Evolutionary conservation across 768 basidiomycete species (phyloP), one percentile per base, ranked within the genome.

Genomic region (Ramaria rubella): DNA sequence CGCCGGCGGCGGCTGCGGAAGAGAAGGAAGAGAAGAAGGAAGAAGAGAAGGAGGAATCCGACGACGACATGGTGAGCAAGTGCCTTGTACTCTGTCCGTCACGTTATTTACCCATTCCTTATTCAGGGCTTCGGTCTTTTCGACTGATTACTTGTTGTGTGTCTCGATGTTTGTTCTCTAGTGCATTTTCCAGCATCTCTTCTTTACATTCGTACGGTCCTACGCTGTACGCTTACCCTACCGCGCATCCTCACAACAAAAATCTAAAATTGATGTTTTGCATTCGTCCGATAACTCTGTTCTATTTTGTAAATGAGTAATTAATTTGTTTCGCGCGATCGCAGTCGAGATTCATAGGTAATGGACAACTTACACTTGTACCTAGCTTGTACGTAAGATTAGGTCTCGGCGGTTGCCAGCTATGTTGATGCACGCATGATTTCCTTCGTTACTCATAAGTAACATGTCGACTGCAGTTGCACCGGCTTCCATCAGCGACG

Each of bases 121-220:
- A 12, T 40, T 8, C 61, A 91, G 93, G 93, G 93, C 79, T 94
- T 95, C 81, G 91, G 93, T 77, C 82, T 95, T 61, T 95, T 95
- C 85, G 91, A 94, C 76, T 94, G 79, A 80, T 73, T 64, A 65
- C 60, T 64, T 62, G 50, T 29, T 40, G 29, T 54, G 5, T 54
- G 31, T 43, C 23, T n/a, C n/a, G n/a, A n/a, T 24, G 23, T 30
- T 54, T 38, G 24, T 54, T 19, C 29, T 48, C 24, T 42, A 21
- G 40, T 21, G 14, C 40, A 42, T 42, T 42, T 42, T 19, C n/a
- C 40, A 17, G 8, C 40, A 42, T 42, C 14, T 19, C 40, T 42
- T n/a, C n/a, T 42, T 21, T 42, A 42, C 40, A 42, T 42, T 2
- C 40, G 9, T 42, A 42, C 23, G 40, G 40, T 42, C n/a, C 40